A percentile compares a stretch with the other conserved stretches of the same genome.
These are phyloP conservation scores for Talaromyces albobiverticillius DNA, from an alignment of 2,329 filamentous ascomycete species.

Conservation along the genomic window DNA sequence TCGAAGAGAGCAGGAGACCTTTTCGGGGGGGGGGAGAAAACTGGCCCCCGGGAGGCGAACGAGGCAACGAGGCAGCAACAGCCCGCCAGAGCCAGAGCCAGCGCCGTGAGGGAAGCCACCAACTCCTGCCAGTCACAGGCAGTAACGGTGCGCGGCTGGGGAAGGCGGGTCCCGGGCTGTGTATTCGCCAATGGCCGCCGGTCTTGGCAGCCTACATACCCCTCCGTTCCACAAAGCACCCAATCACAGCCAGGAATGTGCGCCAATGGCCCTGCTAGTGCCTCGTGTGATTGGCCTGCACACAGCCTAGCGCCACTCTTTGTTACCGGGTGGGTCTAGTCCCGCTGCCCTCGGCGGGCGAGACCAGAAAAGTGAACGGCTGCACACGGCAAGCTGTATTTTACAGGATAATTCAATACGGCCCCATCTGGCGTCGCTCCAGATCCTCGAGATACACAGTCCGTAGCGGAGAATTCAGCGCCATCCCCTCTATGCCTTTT, in stretches of 20 bases:
- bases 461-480: too few relatives aligned
- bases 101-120: background rate
- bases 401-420: background rate
- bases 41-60: constrained; percentile 22
- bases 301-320: background rate
- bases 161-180: constrained; percentile 1
- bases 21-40: constrained; percentile 24
- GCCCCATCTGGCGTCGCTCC: too few relatives aligned
- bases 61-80: too few relatives aligned
- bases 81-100: too few relatives aligned
- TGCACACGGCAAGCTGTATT: constrained; percentile 14
- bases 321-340: background rate
- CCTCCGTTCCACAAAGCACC: background rate
- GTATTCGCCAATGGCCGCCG: background rate
- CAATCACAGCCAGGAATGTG: background rate
- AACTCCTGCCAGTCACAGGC: background rate
- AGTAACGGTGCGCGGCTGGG: constrained; percentile 13
- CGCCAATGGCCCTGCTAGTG: background rate
- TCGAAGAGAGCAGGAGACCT: constrained; percentile 18
- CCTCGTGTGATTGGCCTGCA: background rate
- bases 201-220: background rate
- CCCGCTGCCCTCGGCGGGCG: constrained; percentile 7
- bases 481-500: too few relatives aligned
- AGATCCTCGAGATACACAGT: too few relatives aligned
- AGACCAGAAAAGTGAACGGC: constrained; percentile 11